Conservation (phyloP, 2,329 filamentous ascomycete species). For the Fusarium annulatum region DNA sequence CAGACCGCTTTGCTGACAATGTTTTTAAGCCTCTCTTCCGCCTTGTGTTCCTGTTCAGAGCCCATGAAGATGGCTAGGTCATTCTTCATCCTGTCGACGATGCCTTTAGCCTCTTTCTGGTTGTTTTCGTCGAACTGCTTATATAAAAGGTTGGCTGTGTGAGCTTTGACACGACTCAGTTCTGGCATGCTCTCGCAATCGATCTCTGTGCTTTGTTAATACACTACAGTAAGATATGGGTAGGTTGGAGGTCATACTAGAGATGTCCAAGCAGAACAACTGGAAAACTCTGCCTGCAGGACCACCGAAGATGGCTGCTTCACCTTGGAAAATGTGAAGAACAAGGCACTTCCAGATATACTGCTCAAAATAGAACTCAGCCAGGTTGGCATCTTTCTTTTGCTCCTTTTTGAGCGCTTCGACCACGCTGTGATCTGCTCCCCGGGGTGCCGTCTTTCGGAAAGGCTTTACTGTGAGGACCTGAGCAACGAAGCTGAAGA, state of each 20-base stretch:
- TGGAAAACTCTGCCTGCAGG: constrained; percentile 14
- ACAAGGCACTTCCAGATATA: constrained; percentile 22
- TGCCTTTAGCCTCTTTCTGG: not conserved
- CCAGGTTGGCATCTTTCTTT: not conserved
- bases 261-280: constrained; percentile 17
- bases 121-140: not conserved
- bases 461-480: constrained; percentile 13
- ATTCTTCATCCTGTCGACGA: not conserved
- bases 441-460: not conserved
- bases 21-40: not conserved
- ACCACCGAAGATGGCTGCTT: constrained; percentile 16
- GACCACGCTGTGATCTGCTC: not conserved
- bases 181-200: constrained; percentile 1
- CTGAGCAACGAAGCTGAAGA: constrained; percentile 7
- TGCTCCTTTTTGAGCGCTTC: constrained; percentile 3
- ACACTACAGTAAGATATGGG: not conserved
- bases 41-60: not conserved
- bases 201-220: constrained; percentile 11
- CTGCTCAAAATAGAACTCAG: not conserved
- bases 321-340: constrained; percentile 4
- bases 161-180: constrained; percentile 20
- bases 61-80: constrained; percentile 22
- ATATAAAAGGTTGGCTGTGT: not conserved
- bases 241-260: not conserved
- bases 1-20: constrained; percentile 9